Conservation (phyloP, 257 asterid genomes). For the Solanum pinnatisectum region DNA sequence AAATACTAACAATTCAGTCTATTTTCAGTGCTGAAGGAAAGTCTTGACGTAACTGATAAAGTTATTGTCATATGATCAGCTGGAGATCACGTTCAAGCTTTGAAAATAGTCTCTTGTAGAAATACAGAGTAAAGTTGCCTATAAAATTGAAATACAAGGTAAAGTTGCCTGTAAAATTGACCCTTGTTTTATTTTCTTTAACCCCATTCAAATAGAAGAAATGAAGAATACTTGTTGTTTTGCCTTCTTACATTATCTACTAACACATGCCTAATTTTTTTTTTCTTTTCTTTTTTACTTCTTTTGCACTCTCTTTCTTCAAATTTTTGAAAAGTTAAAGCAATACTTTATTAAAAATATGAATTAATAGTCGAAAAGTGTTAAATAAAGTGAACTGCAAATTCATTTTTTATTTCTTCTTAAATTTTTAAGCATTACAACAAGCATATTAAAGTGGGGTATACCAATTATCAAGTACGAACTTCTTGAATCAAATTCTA, state of each 20-base stretch:
- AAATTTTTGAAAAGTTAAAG: background rate
- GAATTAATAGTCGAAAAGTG: background rate
- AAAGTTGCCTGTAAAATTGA: rapidly evolving
- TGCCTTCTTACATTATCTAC: background rate
- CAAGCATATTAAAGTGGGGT: too few relatives aligned
- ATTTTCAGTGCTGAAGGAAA: background rate
- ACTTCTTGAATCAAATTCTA: background rate
- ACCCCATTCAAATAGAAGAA: background rate
- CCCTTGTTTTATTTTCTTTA: background rate
- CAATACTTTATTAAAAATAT: too few relatives aligned
- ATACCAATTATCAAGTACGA: background rate
- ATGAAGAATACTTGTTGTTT: background rate
- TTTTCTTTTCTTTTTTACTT: too few relatives aligned
- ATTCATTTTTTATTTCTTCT: too few relatives aligned
- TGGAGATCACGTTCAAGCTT: background rate
- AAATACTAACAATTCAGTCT: background rate
- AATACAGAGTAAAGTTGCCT: rapidly evolving
- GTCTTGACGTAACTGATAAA: background rate
- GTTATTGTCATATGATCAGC: background rate
- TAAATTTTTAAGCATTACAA: background rate
- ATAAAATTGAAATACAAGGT: background rate
- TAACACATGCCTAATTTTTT: background rate
- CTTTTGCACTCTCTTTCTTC: background rate
- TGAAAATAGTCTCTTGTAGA: background rate
- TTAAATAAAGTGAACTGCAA: too few relatives aligned